Base-by-base conservation (phyloP, 2,329 filamentous ascomycete genomes). In the Colletotrichum liaoningense region DNA sequence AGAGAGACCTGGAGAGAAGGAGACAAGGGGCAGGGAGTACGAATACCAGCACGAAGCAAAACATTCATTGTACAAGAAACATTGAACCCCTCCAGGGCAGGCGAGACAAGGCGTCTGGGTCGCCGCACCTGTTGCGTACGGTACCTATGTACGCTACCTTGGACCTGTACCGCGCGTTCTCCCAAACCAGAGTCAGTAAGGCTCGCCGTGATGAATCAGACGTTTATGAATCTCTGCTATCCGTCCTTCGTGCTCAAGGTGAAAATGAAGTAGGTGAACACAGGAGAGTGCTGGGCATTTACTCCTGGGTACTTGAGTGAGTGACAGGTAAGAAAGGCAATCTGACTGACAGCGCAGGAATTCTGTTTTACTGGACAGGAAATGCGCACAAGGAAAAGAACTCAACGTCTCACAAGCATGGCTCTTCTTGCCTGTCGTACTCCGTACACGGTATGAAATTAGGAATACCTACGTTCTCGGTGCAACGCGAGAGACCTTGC, bases 381-480 rank as follows among this genome's bases (percentile, higher is more conserved):
- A n/a, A 56, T 54, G 63, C 33, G 69, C 69, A 68, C 49, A 58
- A 72, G 69, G 49, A 59, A 58, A 63, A 63, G 12, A 49, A 49
- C 19, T 54, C 30, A 4, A 64, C 70, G 66, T 73, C 66, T 28
- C 66, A 73, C 70, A 52, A 69, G 30, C 33, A 55, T n/a, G 57
- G 33, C 26, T 42, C 55, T 73, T 59, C 33, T n/a, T 49, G 42
- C 7, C 42, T 49, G 42, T n/a, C 42, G 42, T 49, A 49, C 42
- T 42, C 38, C 14, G 38, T 42, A 16, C 38, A 42, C 38, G 38
- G 14, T 42, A 42, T 42, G 38, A 7, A 42, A 7, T 52, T 58
- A 59, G 55, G 63, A 8, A 12, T 38, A 26, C 22, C 12, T 46
- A 62, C 58, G 11, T 35, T n/a, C n/a, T 33, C 49, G n/a, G 55